phyloP scores from a whole-genome alignment of 2,329 filamentous ascomycete species.

The Tolypocladium inflatum region DNA sequence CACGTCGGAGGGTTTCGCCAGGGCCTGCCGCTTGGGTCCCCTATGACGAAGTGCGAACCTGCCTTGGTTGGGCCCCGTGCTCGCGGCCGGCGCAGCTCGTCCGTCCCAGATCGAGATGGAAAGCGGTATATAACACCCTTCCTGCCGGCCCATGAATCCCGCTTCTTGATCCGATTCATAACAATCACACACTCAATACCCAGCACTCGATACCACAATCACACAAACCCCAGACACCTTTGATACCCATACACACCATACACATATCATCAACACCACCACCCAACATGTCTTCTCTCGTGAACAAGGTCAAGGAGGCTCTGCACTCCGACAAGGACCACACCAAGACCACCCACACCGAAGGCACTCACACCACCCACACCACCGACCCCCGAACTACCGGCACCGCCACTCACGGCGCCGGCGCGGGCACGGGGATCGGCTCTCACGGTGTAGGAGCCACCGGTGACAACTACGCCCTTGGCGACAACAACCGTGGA shows the following conservation, averaged over 20 bases:
- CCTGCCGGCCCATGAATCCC: background rate
- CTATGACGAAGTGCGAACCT: background rate
- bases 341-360: constrained; percentile 8
- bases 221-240: background rate
- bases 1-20: background rate
- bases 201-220: background rate
- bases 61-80: background rate
- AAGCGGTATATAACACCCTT: background rate
- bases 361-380: constrained; percentile 22
- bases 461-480: constrained; percentile 32
- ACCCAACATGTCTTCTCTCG: constrained; percentile 43
- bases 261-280: background rate
- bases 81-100: background rate
- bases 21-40: background rate
- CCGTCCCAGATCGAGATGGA: background rate
- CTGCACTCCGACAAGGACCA: constrained; percentile 32
- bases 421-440: constrained; percentile 9
- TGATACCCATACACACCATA: background rate
- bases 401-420: constrained; percentile 31
- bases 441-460: constrained; percentile 21
- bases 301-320: constrained; percentile 52
- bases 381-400: constrained; percentile 38
- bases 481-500: constrained; percentile 4
- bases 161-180: background rate
- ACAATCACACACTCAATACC: background rate